Evolutionary conservation across 805 yeast species (phyloP), one percentile per base, ranked within the genome.

Genomic region (Candida yuanshanica): DNA sequence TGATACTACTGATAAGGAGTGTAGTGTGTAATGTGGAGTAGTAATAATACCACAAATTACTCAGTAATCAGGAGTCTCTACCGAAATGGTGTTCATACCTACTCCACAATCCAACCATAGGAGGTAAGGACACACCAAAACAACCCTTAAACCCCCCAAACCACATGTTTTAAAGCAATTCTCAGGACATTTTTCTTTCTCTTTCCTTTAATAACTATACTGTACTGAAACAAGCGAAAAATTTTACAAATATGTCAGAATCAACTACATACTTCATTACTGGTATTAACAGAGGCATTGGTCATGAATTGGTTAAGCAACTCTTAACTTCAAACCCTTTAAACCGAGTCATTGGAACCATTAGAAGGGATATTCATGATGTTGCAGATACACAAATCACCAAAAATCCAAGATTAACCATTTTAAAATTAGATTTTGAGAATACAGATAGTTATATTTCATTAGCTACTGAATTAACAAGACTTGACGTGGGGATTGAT

Each of bases 401-500:
- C 2, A 53, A 48, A 33, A 47, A 52, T 40, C 50, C 56, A 9
- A 41, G 46, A 12, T 36, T 55, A 16, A 46, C 47, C 7, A 41
- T 55, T 4, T 29, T 55, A n/a, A 47, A 38, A 38, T 36, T 53
- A 4, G 58, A 55, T 22, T 49, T 47, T 33, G 36, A 44, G 11
- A 50, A 49, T 16, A 36, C 39, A 0, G 48, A 51, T 12, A 36
- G 49, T 2, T 42, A 45, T 33, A 33, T 38, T 8, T 39, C 49
- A 2, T 29, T 55, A 5, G 37, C 48, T 1, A 36, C 40, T 8
- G 60, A 55, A 31, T 36, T 55, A 26, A 43, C 45, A 26, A 42
- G 36, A 22, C 29, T 55, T n/a, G 42, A 50, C 12, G 34, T 47
- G 34, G 51, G 48, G 1, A 59, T 66, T 40, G 70, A 66, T 48